Conservation (phyloP, 345 rosid genomes). For the Microcos paniculata region DNA sequence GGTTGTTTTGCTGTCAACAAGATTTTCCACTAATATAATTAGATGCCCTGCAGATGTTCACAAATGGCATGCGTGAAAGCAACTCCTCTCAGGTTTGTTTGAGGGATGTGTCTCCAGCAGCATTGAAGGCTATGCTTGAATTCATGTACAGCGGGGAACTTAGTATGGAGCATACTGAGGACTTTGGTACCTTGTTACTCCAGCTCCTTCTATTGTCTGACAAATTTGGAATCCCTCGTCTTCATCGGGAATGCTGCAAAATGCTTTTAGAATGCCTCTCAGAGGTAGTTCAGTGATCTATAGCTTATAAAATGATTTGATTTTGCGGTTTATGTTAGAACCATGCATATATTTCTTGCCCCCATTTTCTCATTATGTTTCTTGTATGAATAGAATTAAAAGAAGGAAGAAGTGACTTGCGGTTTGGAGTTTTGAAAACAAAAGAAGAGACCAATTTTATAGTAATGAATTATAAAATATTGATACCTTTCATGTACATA, state of each 20-base stretch:
- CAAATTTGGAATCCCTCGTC: conserved; percentile 75
- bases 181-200: conserved; percentile 72
- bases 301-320: conserved; percentile 16
- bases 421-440: conserved; percentile 69
- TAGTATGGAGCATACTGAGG: conserved; percentile 48
- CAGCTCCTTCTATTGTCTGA: conserved; percentile 86
- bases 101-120: conserved; percentile 73
- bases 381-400: conserved; percentile 48
- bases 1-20: neutral
- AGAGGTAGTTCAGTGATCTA: conserved; percentile 60
- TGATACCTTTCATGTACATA: conserved; percentile 84
- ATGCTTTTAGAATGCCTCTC: conserved; percentile 78
- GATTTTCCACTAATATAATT: conserved; percentile 14
- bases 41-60: conserved; percentile 72
- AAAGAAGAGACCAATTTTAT: conserved; percentile 61
- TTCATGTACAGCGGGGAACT: conserved; percentile 90
- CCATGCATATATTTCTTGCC: conserved; percentile 8
- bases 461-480: conserved; percentile 57
- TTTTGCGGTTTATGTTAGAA: conserved; percentile 7
- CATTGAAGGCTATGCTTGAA: conserved; percentile 73
- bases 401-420: conserved; percentile 65
- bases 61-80: conserved; percentile 98
- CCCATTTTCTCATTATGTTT: conserved; percentile 30
- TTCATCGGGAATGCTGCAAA: conserved; percentile 98
- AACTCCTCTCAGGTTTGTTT: conserved; percentile 58